Percentiles rank a stretch among this genome's conserved stretches.
These are phyloP conservation scores for Parathielavia appendiculata DNA, from an alignment of 495 filamentous ascomycete species.

Conservation along the genomic window DNA sequence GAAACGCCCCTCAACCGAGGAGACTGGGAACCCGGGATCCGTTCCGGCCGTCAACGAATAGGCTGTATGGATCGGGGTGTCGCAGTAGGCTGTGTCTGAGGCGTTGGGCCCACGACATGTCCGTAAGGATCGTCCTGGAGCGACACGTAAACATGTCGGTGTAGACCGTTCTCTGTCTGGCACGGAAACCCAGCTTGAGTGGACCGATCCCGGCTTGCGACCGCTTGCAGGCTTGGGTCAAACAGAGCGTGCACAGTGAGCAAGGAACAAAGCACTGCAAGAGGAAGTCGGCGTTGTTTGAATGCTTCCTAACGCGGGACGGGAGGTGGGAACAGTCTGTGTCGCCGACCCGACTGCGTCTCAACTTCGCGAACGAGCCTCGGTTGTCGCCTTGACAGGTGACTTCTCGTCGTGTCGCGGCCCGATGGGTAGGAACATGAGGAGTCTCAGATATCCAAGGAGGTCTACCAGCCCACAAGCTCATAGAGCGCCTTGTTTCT, in stretches of 20 bases:
- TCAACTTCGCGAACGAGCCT: constrained; percentile 6
- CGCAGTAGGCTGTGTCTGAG: constrained; percentile 24
- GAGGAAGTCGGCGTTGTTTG: constrained; percentile 19
- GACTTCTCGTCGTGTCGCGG: constrained; percentile 10
- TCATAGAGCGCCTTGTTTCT: not conserved
- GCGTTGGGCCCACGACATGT: constrained; percentile 24
- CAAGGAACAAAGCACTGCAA: constrained; percentile 19
- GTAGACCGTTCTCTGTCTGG: constrained; percentile 14
- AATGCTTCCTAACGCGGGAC: constrained; percentile 7
- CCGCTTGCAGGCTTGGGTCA: constrained; percentile 29
- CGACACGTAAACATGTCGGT: constrained; percentile 37
- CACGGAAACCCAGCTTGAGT: constrained; percentile 1
- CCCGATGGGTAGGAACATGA: not conserved
- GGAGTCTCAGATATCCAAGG: not conserved
- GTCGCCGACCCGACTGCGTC: constrained; percentile 5
- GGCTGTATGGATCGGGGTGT: constrained; percentile 3
- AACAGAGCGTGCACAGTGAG: constrained; percentile 23
- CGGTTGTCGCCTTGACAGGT: constrained; percentile 25
- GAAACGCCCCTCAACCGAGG: constrained; percentile 3
- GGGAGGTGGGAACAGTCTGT: constrained; percentile 6
- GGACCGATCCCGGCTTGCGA: constrained; percentile 20
- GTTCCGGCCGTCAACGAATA: constrained; percentile 5
- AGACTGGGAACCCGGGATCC: not conserved
- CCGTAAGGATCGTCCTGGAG: constrained; percentile 20
- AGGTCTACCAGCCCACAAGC: not conserved